A percentile compares a stretch with the other conserved stretches of the same genome.
phyloP scores from a whole-genome alignment of 768 basidiomycete species.

The Exsudoporus frostii region DNA sequence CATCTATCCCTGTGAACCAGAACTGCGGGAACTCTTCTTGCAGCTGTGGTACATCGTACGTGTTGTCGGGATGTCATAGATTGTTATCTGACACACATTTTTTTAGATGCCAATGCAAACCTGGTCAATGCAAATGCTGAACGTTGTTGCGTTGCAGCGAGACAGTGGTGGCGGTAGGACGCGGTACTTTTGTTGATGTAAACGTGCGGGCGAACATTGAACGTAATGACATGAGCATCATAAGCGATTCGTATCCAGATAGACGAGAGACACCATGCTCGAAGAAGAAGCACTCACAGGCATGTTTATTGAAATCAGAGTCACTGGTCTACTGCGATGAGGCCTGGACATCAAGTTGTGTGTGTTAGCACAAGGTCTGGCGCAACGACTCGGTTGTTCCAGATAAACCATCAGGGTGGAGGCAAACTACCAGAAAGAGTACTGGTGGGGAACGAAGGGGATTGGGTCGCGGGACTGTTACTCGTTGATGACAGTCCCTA shows the following conservation, averaged over 20 bases:
- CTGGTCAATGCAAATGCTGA: background rate
- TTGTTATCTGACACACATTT: background rate
- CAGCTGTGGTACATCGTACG: background rate
- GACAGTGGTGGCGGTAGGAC: no score
- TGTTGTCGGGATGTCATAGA: background rate
- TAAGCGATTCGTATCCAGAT: background rate
- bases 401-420: no score
- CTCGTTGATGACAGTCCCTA: no score
- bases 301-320: no score
- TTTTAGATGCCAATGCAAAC: background rate
- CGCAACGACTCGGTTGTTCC: no score
- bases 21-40: conserved; percentile 1
- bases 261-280: background rate
- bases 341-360: no score
- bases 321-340: no score
- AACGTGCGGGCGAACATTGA: background rate
- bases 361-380: no score
- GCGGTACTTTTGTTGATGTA: background rate
- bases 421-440: no score
- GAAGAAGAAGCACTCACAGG: background rate
- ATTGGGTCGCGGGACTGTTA: no score
- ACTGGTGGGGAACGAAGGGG: no score
- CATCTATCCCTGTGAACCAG: conserved; percentile 7
- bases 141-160: no score
- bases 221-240: background rate